A percentile compares a stretch with the other conserved stretches of the same genome.
phyloP scores from a whole-genome alignment of 169 alveolate species.

The Eimeria praecox region DNA sequence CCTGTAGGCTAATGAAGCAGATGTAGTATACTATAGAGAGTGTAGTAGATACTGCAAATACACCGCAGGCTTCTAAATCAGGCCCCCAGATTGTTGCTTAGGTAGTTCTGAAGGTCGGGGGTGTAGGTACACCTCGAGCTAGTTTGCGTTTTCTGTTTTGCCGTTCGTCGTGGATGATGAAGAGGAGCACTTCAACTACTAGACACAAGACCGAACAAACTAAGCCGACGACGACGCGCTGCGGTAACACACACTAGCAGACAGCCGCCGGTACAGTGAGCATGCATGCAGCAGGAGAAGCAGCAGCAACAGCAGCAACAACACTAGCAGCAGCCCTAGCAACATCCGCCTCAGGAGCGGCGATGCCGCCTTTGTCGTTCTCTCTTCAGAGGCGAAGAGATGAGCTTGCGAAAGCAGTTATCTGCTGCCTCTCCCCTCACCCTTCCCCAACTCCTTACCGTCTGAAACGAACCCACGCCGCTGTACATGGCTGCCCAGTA shows the following conservation, averaged over 20 bases:
- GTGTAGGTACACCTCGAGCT: neutral
- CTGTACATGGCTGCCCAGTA: conserved; percentile 76
- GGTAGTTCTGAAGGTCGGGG: neutral
- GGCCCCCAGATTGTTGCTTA: too few relatives aligned
- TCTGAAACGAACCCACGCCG: conserved; percentile 64
- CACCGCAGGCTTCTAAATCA: too few relatives aligned
- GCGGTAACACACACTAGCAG: neutral
- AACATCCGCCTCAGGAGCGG: too few relatives aligned
- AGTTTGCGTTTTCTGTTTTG: neutral
- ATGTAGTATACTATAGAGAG: too few relatives aligned
- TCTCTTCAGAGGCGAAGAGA: too few relatives aligned
- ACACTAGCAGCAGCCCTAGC: neutral
- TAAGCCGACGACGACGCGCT: conserved; percentile 66
- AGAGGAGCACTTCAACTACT: conserved; percentile 55
- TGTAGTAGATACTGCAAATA: too few relatives aligned
- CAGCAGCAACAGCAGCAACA: neutral
- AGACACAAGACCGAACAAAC: conserved; percentile 70
- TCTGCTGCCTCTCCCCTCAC: neutral
- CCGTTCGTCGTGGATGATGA: conserved; percentile 62
- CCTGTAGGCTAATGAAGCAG: too few relatives aligned
- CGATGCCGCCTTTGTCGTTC: too few relatives aligned
- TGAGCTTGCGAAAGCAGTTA: too few relatives aligned
- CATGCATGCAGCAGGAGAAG: neutral
- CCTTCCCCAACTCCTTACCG: conserved; percentile 2
- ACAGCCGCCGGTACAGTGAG: neutral